Evolutionary conservation across 2,329 filamentous ascomycete genomes (phyloP).

Genomic region (Colletotrichum noveboracense): DNA sequence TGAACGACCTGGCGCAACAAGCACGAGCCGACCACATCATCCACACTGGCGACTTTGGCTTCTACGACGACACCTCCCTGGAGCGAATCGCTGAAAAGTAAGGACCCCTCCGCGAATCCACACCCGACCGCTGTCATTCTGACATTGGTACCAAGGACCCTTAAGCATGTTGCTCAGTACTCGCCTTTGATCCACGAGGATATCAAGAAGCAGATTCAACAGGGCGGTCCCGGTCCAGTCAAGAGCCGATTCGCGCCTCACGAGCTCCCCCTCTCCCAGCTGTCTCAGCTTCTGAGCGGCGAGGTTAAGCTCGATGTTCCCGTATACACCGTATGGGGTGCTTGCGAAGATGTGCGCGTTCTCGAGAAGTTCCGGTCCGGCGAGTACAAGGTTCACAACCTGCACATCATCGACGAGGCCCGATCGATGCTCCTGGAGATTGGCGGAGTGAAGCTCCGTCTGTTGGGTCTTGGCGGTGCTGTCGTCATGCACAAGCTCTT

Average conservation of each 20-base stretch:
- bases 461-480: constrained; percentile 91
- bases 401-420: constrained; percentile 98
- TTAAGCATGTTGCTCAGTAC: constrained; percentile 98
- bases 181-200: constrained; percentile 89
- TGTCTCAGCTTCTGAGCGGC: constrained; percentile 86
- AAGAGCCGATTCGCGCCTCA: constrained; percentile 83
- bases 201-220: constrained; percentile 70
- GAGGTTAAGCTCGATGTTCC: constrained; percentile 92
- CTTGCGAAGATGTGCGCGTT: constrained; percentile 96
- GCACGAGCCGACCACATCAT: constrained; percentile 97
- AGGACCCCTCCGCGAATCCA: constrained; percentile 39
- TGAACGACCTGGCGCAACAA: constrained; percentile 95
- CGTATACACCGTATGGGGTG: constrained; percentile 98
- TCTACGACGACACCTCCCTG: constrained; percentile 95
- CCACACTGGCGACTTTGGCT: constrained; percentile 98
- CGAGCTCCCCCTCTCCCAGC: constrained; percentile 90
- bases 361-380: constrained; percentile 96
- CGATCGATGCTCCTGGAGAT: constrained; percentile 94
- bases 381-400: constrained; percentile 96
- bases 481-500: constrained; percentile 99
- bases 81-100: constrained; percentile 99
- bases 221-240: constrained; percentile 75
- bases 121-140: constrained; percentile 15
- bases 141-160: constrained; percentile 65
- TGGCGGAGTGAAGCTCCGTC: constrained; percentile 92